Percentiles rank a stretch among this genome's conserved stretches.
Conservation (phyloP, 2,329 filamentous ascomycete genomes). For the Fusarium denticulatum region DNA sequence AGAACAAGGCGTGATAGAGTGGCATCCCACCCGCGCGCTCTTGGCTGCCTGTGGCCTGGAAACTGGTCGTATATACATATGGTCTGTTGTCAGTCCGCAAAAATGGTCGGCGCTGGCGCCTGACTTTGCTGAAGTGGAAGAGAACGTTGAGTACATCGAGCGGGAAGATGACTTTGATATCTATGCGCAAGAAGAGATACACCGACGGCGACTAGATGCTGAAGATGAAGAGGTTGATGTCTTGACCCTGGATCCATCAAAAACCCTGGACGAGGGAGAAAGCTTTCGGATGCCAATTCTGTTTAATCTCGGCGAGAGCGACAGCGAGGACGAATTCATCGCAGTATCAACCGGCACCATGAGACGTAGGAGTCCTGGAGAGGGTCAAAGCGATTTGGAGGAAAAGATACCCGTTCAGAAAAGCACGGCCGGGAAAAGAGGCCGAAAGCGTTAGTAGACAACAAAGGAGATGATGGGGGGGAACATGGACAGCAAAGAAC, state of each 20-base stretch:
- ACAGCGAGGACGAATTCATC: slow-evolving; percentile 90
- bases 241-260: slow-evolving; percentile 76
- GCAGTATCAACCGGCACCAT: slow-evolving; percentile 81
- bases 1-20: slow-evolving; percentile 95
- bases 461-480: slow-evolving; percentile 4
- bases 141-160: slow-evolving; percentile 97
- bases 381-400: slow-evolving; percentile 69
- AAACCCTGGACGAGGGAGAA: slow-evolving; percentile 67
- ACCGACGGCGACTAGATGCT: slow-evolving; percentile 86
- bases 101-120: slow-evolving; percentile 97
- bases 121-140: slow-evolving; percentile 96
- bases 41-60: slow-evolving; percentile 93
- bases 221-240: slow-evolving; percentile 97
- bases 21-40: slow-evolving; percentile 89
- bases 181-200: slow-evolving; percentile 92
- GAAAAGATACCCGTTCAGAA: slow-evolving; percentile 56
- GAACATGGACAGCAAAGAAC: slow-evolving; percentile 16
- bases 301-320: slow-evolving; percentile 91
- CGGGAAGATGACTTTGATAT: slow-evolving; percentile 98
- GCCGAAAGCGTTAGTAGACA: slow-evolving; percentile 49
- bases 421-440: slow-evolving; percentile 48
- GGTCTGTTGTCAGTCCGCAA: slow-evolving; percentile 94
- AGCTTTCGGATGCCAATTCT: slow-evolving; percentile 92
- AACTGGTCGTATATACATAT: slow-evolving; percentile 92
- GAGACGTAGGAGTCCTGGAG: slow-evolving; percentile 83